phyloP scores from a whole-genome alignment of 306 rosid species.

The Trifolium dubium region DNA sequence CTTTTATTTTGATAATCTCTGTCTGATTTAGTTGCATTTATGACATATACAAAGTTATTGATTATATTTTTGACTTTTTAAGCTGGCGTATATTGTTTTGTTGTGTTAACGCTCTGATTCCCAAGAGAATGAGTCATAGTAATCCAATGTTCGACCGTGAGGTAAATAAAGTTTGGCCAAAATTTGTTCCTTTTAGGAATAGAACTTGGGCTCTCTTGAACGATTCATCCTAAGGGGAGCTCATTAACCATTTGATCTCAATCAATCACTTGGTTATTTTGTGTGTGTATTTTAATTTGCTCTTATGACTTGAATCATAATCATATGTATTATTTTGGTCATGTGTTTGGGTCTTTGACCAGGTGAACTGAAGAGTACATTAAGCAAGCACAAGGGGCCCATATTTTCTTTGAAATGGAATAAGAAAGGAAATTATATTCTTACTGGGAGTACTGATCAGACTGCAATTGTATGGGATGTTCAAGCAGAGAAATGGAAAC shows the following conservation, averaged over 20 bases:
- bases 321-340: conserved; percentile 5
- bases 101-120: too few species aligned
- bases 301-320: conserved; percentile 1
- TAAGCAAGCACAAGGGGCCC: conserved; percentile 87
- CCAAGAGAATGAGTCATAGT: too few species aligned
- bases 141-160: too few species aligned
- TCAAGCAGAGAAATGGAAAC: conserved; percentile 84
- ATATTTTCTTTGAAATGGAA: conserved; percentile 96
- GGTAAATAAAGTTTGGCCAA: too few species aligned
- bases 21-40: conserved; percentile 32
- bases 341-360: conserved; percentile 39
- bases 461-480: conserved; percentile 98
- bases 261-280: background rate
- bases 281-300: conserved; percentile 19
- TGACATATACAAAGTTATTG: conserved; percentile 9
- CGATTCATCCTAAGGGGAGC: too few species aligned
- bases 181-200: too few species aligned
- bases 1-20: background rate
- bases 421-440: conserved; percentile 91
- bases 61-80: conserved; percentile 10
- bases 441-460: conserved; percentile 91
- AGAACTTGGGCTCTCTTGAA: too few species aligned
- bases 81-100: too few species aligned
- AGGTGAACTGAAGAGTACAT: conserved; percentile 83
- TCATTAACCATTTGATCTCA: too few species aligned